Base-by-base conservation (phyloP, 2,329 filamentous ascomycete genomes). In the Hymenoscyphus infarciens region DNA sequence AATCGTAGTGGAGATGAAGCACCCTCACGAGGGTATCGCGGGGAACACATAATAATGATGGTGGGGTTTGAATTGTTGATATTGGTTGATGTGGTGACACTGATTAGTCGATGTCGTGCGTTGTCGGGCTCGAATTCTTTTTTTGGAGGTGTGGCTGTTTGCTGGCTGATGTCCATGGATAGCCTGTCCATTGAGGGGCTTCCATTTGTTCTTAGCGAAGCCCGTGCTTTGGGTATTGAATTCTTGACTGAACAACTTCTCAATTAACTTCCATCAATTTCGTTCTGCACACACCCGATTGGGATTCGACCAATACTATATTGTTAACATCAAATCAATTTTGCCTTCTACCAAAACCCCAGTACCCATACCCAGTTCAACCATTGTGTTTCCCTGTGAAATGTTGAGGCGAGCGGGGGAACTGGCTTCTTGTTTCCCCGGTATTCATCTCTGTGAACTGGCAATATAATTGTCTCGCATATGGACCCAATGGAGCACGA, bases 341-440 rank as follows among this genome's bases (percentile, higher is more conserved):
- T 35, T 25, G 8, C 13, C 45, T 25, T 22, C 22, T 52, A 52
- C 22, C 45, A 52, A 25, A 52, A 52, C 10, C 22, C 19, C 45
- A 22, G 45, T 22, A 52, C 22, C 19, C 19, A 25, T 5, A 31
- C 29, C 7, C 29, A 6, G 29, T 31, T 31, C 29, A 6, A 5
- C 45, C 11, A 15, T 52, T 52, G 45, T 52, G 31, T 57, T 25
- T 45, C 13, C 25, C 31, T 57, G 56, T 39, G 31, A 57, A 22
- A 31, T 19, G 53, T 56, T 56, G 22, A 35, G 53, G 31, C n/a
- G 35, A 39, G 42, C 39, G 33, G 33, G 61, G 63, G 60, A 62
- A 62, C 49, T 59, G 42, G 45, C 16, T 29, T 55, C 33, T 57
- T 7, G n/a, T 57, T 57, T 49, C 42, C n/a, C 42, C 42, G 45